phyloP scores from a whole-genome alignment of 139 green algal species.

The Axilococcus clingmanii region DNA sequence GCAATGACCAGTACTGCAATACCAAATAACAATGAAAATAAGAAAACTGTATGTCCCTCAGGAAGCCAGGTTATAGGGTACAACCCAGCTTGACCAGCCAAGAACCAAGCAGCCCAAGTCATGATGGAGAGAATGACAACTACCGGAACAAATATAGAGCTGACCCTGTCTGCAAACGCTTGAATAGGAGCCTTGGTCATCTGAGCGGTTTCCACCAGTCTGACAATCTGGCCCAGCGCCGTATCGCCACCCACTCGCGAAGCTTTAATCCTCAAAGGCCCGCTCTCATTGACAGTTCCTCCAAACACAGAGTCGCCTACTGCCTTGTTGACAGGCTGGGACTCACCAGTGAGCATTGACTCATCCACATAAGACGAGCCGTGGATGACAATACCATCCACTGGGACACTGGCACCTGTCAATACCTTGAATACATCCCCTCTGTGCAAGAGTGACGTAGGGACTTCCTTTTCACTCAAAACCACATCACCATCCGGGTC shows the following conservation, averaged over 20 bases:
- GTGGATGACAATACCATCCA: constrained; percentile 73
- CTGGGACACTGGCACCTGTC: constrained; percentile 70
- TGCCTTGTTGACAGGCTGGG: constrained; percentile 60
- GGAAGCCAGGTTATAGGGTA: constrained; percentile 67
- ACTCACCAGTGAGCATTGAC: constrained; percentile 94
- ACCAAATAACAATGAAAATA: constrained; percentile 89
- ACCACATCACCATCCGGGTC: constrained; percentile 11
- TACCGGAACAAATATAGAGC: constrained; percentile 78
- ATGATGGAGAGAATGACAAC: constrained; percentile 68
- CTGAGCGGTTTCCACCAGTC: constrained; percentile 89
- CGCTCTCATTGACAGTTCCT: constrained; percentile 81
- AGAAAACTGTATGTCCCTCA: constrained; percentile 62
- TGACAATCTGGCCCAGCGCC: constrained; percentile 84
- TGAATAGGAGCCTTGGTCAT: constrained; percentile 94
- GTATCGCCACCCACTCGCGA: constrained; percentile 70
- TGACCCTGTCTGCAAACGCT: constrained; percentile 75
- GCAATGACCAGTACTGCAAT: constrained; percentile 96
- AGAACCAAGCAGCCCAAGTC: constrained; percentile 72
- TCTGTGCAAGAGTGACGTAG: constrained; percentile 69
- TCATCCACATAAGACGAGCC: constrained; percentile 86
- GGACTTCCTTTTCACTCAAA: constrained; percentile 48
- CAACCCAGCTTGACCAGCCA: constrained; percentile 32
- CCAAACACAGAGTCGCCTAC: constrained; percentile 65
- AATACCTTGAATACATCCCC: constrained; percentile 85
- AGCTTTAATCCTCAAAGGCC: constrained; percentile 52